These are phyloP conservation scores for Turritis glabra DNA, from an alignment of 345 rosid genomes.

Conservation along the genomic window DNA sequence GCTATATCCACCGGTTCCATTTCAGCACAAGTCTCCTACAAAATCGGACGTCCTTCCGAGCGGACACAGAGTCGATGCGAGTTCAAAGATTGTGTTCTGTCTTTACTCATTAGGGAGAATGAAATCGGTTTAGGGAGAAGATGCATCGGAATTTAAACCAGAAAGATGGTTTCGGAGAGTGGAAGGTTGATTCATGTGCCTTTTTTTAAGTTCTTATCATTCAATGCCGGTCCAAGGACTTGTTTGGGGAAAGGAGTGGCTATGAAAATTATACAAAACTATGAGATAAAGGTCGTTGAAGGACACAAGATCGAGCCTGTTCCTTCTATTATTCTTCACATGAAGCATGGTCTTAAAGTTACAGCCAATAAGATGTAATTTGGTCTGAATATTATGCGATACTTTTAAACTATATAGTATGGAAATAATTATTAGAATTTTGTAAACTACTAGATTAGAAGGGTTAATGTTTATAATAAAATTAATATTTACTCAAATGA, in stretches of 20 bases:
- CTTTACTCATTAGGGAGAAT: slow-evolving; percentile 40
- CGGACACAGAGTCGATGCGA: slow-evolving; percentile 29
- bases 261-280: slow-evolving; percentile 28
- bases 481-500: not conserved
- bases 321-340: slow-evolving; percentile 35
- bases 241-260: slow-evolving; percentile 41
- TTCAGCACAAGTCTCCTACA: slow-evolving; percentile 32
- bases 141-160: slow-evolving; percentile 24
- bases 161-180: slow-evolving; percentile 38
- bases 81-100: slow-evolving; percentile 30
- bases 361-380: slow-evolving; percentile 16
- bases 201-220: slow-evolving; percentile 36
- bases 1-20: slow-evolving; percentile 40
- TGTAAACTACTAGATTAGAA: not conserved
- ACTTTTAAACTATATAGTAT: not conserved
- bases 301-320: slow-evolving; percentile 34
- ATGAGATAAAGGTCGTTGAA: slow-evolving; percentile 30
- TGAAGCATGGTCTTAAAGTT: slow-evolving; percentile 34
- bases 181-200: slow-evolving; percentile 27
- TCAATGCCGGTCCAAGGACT: slow-evolving; percentile 40
- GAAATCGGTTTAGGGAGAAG: slow-evolving; percentile 37
- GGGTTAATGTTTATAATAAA: not conserved
- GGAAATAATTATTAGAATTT: not conserved
- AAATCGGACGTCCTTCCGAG: slow-evolving; percentile 36
- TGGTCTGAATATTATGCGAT: not conserved